Evolutionary conservation across 2,329 filamentous ascomycete species (phyloP).

Genomic region (Phaeosphaeriaceae sp.): DNA sequence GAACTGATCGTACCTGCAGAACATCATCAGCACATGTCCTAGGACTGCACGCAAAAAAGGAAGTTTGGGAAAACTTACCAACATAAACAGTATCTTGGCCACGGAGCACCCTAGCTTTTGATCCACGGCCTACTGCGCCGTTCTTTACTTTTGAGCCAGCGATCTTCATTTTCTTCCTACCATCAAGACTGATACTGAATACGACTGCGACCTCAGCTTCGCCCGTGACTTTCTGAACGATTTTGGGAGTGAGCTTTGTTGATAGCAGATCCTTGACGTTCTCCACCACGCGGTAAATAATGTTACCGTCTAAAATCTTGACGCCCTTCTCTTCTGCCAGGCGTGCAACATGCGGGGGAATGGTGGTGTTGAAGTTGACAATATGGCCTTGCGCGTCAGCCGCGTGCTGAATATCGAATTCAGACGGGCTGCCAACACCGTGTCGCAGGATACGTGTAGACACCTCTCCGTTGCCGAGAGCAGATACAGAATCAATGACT

Average conservation of each 20-base stretch:
- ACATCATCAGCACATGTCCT: constrained; percentile 5
- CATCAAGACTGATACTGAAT: constrained; percentile 83
- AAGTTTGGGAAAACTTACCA: constrained; percentile 64
- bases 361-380: constrained; percentile 81
- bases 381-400: constrained; percentile 76
- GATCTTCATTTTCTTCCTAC: constrained; percentile 72
- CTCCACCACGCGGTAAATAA: constrained; percentile 82
- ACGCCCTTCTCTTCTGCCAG: constrained; percentile 76
- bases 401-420: constrained; percentile 90
- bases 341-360: constrained; percentile 71
- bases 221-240: constrained; percentile 75
- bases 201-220: constrained; percentile 85
- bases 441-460: constrained; percentile 77
- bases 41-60: neutral
- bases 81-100: constrained; percentile 75
- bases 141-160: constrained; percentile 90
- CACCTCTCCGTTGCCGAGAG: constrained; percentile 85
- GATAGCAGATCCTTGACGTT: constrained; percentile 73
- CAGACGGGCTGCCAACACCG: constrained; percentile 76
- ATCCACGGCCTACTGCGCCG: constrained; percentile 69
- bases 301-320: constrained; percentile 79
- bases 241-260: constrained; percentile 69
- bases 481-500: constrained; percentile 75
- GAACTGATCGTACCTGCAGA: constrained; percentile 74
- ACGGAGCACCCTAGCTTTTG: constrained; percentile 74